Evolutionary conservation across 2,329 filamentous ascomycete species (phyloP), one percentile per base, ranked within the genome.

Genomic region (Epichloe festucae): DNA sequence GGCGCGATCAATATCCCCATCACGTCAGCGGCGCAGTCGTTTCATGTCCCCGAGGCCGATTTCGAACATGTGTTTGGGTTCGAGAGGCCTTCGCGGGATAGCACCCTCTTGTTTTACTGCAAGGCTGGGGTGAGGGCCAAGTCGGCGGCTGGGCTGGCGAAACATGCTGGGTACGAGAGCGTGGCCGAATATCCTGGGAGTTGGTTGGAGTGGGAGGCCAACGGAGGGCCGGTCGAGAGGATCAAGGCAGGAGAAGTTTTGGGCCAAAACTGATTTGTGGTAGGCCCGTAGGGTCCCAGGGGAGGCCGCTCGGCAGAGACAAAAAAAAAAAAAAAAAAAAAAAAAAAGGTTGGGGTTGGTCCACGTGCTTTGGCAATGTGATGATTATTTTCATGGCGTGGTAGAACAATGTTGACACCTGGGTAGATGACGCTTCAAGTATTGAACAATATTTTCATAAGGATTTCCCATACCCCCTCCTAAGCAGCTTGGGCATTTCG

Each of bases 31-130:
- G 83, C 89, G 1, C 89, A 96, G 66, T 84, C 84, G 53, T 82
- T 94, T 61, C 85, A 89, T 66, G 76, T 96, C 7, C 65, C 75
- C 0, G 73, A 76, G 0, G 85, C 87, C 12, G 89, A 95, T 56
- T 97, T 97, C 63, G 78, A 86, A 63, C 87, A 89, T 54, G 72
- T 84, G 15, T 90, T 89, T 67, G 90, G 89, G 4, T 95, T 86
- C 62, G 70, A 75, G 53, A 85, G 87, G 54, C 90, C 75, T 0
- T 60, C 61, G 2, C 72, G 71, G 54, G 73, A 79, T 44, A 65
- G 67, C 35, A 73, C 79, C 57, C 66, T 95, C 14, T 76, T 97
- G 4, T 93, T 97, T 62, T 97, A 95, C 68, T 98, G 93, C 71
- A 94, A 89, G 71, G 84, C 90, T 0, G 93, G 93, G 2, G 87